A percentile compares a stretch with the other conserved stretches of the same genome.
Conservation (phyloP, 2,329 filamentous ascomycete genomes). For the Colletotrichum phormii region DNA sequence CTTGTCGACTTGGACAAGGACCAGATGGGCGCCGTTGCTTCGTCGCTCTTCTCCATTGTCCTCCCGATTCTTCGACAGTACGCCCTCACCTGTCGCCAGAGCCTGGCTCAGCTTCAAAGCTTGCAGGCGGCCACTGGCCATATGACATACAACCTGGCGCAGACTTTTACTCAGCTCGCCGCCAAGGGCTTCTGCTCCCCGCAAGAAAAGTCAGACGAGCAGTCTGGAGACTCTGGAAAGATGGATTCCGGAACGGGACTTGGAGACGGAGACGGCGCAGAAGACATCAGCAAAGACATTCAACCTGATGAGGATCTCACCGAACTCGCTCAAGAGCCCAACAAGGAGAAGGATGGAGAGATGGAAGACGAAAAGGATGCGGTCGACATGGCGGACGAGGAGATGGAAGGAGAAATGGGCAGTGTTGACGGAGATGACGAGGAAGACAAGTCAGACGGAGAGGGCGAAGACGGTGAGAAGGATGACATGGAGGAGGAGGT, state of each 20-base stretch:
- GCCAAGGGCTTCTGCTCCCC: constrained; percentile 93
- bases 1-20: constrained; percentile 54
- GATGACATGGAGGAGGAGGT: constrained; percentile 90
- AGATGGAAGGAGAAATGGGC: constrained; percentile 87
- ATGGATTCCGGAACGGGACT: constrained; percentile 93
- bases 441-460: constrained; percentile 69
- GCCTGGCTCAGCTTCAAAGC: constrained; percentile 68
- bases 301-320: constrained; percentile 92
- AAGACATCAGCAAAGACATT: constrained; percentile 98
- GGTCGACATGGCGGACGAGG: constrained; percentile 92
- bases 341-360: constrained; percentile 72
- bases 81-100: constrained; percentile 67
- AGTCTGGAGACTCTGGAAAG: constrained; percentile 78
- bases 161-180: constrained; percentile 82
- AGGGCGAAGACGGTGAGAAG: constrained; percentile 73
- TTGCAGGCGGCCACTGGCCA: constrained; percentile 79
- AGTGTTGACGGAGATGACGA: constrained; percentile 71
- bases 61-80: constrained; percentile 83
- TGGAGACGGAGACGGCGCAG: constrained; percentile 92
- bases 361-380: constrained; percentile 87
- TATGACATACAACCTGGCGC: constrained; percentile 80
- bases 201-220: constrained; percentile 80
- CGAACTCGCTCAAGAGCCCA: constrained; percentile 88
- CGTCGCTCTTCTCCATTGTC: constrained; percentile 69
- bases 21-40: constrained; percentile 56